phyloP scores from a whole-genome alignment of 805 yeast species.

The Candida pseudofarinosa region DNA sequence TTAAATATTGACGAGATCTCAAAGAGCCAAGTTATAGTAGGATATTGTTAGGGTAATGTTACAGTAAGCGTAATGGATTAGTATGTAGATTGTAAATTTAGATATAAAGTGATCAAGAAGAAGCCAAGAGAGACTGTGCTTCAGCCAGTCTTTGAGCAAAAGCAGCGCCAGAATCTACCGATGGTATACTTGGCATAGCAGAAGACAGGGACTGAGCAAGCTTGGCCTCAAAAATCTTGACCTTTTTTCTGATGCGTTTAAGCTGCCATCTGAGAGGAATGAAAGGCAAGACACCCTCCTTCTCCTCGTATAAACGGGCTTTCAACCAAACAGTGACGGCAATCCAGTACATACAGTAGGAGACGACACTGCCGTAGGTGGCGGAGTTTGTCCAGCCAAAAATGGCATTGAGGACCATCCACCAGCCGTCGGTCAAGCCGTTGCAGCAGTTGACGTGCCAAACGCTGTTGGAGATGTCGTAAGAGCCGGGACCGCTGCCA shows the following conservation, averaged over 20 bases:
- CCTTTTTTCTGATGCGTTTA: conserved; percentile 45
- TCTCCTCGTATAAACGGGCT: conserved; percentile 46
- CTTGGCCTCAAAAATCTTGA: conserved; percentile 19
- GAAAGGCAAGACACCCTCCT: conserved; percentile 53
- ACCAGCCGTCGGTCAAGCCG: conserved; percentile 85
- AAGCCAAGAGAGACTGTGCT: not conserved
- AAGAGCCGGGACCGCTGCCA: conserved; percentile 92
- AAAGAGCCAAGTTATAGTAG: no score
- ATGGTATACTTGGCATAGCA: no score
- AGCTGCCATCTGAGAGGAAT: conserved; percentile 62
- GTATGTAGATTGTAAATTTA: no score
- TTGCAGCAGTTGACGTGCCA: conserved; percentile 97
- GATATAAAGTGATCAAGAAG: no score
- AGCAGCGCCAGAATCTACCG: not conserved
- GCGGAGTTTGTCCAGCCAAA: conserved; percentile 95
- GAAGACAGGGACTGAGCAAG: not conserved
- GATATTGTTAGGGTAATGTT: no score
- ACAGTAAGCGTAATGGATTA: no score
- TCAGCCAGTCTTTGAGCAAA: not conserved
- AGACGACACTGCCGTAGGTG: conserved; percentile 78
- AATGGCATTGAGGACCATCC: conserved; percentile 88
- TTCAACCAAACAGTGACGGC: conserved; percentile 43
- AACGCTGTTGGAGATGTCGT: conserved; percentile 70
- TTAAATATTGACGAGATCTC: no score
- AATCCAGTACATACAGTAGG: conserved; percentile 72